These are phyloP conservation scores for Amoebophrya sp. DNA, from an alignment of 169 alveolate genomes.

Conservation along the genomic window DNA sequence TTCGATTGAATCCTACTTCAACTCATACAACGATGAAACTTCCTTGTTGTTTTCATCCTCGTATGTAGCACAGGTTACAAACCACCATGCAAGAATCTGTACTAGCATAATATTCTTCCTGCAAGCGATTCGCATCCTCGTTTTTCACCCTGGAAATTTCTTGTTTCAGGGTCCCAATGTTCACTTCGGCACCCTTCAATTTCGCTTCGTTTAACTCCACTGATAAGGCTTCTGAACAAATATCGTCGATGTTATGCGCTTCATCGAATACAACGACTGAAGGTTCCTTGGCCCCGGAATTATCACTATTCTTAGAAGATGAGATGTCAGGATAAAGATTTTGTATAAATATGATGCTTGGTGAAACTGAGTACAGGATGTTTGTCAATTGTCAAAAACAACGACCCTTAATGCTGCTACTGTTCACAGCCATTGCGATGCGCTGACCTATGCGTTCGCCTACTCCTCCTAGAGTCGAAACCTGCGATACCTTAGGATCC, in stretches of 20 bases:
- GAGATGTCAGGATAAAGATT: too few relatives aligned
- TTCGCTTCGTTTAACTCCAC: constrained; percentile 76
- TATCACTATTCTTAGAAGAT: too few relatives aligned
- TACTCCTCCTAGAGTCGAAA: not conserved
- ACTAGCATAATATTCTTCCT: constrained; percentile 56
- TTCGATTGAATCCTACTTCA: too few relatives aligned
- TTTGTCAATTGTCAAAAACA: too few relatives aligned
- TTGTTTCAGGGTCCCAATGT: constrained; percentile 48
- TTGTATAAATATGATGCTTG: too few relatives aligned
- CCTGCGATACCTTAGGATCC: constrained; percentile 90
- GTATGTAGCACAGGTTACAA: not conserved
- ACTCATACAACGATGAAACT: too few relatives aligned
- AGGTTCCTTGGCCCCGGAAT: constrained; percentile 71
- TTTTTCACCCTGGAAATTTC: constrained; percentile 46
- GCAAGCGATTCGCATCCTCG: constrained; percentile 58
- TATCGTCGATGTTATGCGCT: constrained; percentile 95
- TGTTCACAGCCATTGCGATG: not conserved
- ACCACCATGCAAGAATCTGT: not conserved
- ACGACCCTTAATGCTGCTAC: not conserved
- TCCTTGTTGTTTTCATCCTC: too few relatives aligned
- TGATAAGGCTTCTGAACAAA: constrained; percentile 90
- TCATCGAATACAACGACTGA: constrained; percentile 91
- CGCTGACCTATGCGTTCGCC: not conserved
- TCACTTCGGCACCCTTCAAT: constrained; percentile 71
- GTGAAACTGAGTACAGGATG: too few relatives aligned